Base-by-base conservation (phyloP, 495 filamentous ascomycete genomes). In the Xylona heveae region DNA sequence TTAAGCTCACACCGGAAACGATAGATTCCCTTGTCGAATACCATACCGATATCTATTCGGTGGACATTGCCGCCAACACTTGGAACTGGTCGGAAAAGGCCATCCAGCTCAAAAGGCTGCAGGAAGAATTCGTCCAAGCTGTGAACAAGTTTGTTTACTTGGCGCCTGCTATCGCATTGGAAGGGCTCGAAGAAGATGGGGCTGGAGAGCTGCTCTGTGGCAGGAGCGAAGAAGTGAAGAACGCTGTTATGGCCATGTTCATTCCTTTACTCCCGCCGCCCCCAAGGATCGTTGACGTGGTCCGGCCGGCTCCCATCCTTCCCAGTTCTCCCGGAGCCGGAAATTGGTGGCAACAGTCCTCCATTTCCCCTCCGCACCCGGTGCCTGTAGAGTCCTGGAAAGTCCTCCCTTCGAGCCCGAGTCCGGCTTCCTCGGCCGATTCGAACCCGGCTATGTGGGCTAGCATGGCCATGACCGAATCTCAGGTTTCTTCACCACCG, bases 11-110 rank as follows among this genome's bases (percentile, higher is more conserved):
- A n/a, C 74, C 76, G 24, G 88, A 95, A 52, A 80, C 88, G 27
- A 99, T 99, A 61, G 83, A 93, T 44, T 53, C 80, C 18, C 68
- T 99, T 41, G 77, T 92, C 47, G 82, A 93, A 48, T 94, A 85
- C 53, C 90, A 99, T 64, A 84, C 90, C 62, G 84, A 95, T 32
- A 67, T 99, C 41, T 85, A 88, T 58, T 92, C 83, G 33, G 70
- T 84, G 33, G 80, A 99, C 53, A 68, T 79, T 38, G 76, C 79
- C 33, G 81, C 81, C 45, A 75, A 60, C 47, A 93, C 83, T 23
- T 91, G 81, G 67, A 74, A 79, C 55, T 99, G 88, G 88, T 72
- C 84, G 21, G 88, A 94, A 57, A 99, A 99, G 62, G 83, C 92
- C 41, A 59, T 67, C 40, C 85, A 95, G 50, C 59, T 91, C 57